A percentile compares a stretch with the other conserved stretches of the same genome.
phyloP scores from a whole-genome alignment of 345 rosid species.

The Trapa bicornis region DNA sequence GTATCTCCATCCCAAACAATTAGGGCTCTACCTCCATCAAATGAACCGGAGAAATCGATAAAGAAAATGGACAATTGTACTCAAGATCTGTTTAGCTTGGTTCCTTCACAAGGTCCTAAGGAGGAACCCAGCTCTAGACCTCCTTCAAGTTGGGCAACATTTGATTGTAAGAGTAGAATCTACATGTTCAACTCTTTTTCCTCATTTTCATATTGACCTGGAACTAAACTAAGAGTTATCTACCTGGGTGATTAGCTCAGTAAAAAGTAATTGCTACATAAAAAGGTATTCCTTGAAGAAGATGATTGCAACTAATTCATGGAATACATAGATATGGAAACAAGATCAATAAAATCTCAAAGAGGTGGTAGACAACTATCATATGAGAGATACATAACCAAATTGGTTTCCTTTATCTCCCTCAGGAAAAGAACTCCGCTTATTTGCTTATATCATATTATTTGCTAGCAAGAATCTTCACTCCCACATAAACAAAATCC shows the following conservation, averaged over 20 bases:
- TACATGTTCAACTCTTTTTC: neutral
- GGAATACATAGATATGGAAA: neutral
- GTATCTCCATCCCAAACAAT: conserved; percentile 13
- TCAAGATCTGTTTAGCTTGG: conserved; percentile 12
- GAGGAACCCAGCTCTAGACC: conserved; percentile 2
- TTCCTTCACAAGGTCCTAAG: conserved; percentile 5
- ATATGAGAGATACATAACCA: too few relatives aligned
- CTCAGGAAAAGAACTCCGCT: too few relatives aligned
- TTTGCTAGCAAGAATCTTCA: too few relatives aligned
- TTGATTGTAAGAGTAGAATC: conserved; percentile 40
- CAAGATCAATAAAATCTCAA: too few relatives aligned
- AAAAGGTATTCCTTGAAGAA: neutral
- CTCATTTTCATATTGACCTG: neutral
- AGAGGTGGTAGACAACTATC: too few relatives aligned
- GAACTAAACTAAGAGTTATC: neutral
- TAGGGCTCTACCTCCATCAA: neutral
- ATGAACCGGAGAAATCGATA: conserved; percentile 5
- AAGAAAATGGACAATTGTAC: conserved; percentile 4
- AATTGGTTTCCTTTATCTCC: too few relatives aligned
- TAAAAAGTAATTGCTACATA: neutral
- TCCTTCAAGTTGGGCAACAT: conserved; percentile 56
- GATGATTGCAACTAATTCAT: neutral
- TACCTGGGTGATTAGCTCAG: neutral
- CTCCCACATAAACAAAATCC: too few relatives aligned
- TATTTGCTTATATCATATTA: too few relatives aligned